phyloP scores from a whole-genome alignment of 1,284 basidiomycete species.

The Ganoderma leucocontextum region DNA sequence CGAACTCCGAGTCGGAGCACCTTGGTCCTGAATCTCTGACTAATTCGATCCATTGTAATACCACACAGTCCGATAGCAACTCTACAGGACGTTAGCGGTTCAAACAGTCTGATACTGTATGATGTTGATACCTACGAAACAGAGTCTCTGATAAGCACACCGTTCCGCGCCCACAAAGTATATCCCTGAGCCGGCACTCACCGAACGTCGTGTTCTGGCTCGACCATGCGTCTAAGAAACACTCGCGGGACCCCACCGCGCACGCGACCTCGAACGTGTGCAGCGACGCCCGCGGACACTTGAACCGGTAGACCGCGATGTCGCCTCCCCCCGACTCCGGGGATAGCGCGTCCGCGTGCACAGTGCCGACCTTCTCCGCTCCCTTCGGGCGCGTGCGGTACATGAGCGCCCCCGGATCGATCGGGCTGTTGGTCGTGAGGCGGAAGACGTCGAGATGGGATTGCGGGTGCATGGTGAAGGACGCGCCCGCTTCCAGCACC shows the following conservation, averaged over 20 bases:
- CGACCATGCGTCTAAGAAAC: constrained; percentile 25
- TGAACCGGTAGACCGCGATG: constrained; percentile 6
- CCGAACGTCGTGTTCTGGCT: constrained; percentile 23
- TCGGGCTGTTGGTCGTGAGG: constrained; percentile 4
- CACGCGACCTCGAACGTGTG: constrained; percentile 26
- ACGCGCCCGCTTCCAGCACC: not conserved
- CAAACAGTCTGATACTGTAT: not conserved
- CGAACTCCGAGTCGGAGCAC: too few relatives aligned
- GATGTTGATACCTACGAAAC: not conserved
- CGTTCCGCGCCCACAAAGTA: not conserved
- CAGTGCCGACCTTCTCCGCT: constrained; percentile 15
- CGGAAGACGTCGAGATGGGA: constrained; percentile 28
- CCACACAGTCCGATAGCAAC: too few relatives aligned
- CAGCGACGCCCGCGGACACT: constrained; percentile 17
- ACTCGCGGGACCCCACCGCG: constrained; percentile 10
- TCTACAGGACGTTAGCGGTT: not conserved
- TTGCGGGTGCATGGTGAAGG: constrained; percentile 17
- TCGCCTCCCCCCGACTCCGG: constrained; percentile 1
- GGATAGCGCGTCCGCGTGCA: not conserved
- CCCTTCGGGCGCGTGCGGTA: constrained; percentile 23
- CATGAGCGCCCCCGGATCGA: constrained; percentile 26
- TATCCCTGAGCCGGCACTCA: not conserved
- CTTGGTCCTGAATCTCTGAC: not conserved
- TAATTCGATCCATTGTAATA: too few relatives aligned
- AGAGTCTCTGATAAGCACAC: not conserved